These are phyloP conservation scores for Tricharina praecox DNA, from an alignment of 495 filamentous ascomycete species.

Conservation along the genomic window DNA sequence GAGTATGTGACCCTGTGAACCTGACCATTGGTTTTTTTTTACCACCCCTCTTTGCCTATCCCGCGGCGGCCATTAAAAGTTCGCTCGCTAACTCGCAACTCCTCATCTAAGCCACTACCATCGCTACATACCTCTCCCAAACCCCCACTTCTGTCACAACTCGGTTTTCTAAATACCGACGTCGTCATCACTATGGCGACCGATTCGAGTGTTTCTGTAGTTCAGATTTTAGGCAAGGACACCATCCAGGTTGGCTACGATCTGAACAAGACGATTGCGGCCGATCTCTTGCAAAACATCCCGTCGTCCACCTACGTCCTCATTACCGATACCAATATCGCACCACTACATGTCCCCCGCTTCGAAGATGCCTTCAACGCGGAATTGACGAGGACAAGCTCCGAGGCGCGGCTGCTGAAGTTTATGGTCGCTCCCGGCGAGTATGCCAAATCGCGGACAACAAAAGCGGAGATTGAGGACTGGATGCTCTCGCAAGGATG, in stretches of 20 bases:
- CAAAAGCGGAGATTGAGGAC: conserved; percentile 89
- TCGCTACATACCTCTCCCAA: no score
- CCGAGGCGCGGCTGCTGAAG: conserved; percentile 55
- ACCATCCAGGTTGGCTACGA: conserved; percentile 83
- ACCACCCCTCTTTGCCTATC: neutral
- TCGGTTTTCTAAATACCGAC: no score
- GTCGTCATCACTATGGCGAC: neutral
- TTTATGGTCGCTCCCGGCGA: conserved; percentile 84
- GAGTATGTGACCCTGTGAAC: neutral
- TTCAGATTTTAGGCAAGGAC: conserved; percentile 33
- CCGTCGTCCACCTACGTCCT: conserved; percentile 84
- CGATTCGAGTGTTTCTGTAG: conserved; percentile 14
- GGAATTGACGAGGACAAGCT: conserved; percentile 32
- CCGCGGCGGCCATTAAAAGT: no score
- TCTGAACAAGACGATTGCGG: conserved; percentile 61
- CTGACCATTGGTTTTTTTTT: neutral
- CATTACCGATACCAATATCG: conserved; percentile 88
- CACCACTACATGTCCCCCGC: conserved; percentile 54
- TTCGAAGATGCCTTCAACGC: conserved; percentile 59
- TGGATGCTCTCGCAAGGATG: conserved; percentile 89
- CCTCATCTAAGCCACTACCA: no score
- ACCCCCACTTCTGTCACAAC: neutral
- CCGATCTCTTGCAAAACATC: conserved; percentile 63
- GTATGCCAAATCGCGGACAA: conserved; percentile 76
- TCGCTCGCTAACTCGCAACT: neutral